A percentile compares a stretch with the other conserved stretches of the same genome.
Evolutionary conservation across 495 filamentous ascomycete genomes (phyloP).

Genomic region (Aspergillus wentii): DNA sequence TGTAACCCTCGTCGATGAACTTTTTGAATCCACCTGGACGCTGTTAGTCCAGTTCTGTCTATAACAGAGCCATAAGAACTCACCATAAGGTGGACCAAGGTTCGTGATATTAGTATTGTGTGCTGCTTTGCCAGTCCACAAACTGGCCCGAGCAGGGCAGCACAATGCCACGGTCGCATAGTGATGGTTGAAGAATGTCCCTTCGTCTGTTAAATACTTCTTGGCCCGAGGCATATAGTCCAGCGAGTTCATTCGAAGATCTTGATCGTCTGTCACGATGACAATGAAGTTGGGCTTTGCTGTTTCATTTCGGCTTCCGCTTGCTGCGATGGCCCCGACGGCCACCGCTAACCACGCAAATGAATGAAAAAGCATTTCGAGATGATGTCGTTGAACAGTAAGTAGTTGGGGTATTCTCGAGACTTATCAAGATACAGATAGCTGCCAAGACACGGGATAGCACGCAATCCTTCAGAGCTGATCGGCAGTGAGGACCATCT

Average conservation of each 20-base stretch:
- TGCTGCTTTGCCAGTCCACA: slow-evolving; percentile 54
- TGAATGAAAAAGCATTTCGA: too few species aligned
- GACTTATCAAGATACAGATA: too few species aligned
- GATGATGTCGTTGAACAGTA: too few species aligned
- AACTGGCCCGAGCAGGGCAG: slow-evolving; percentile 49
- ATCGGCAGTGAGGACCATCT: too few species aligned
- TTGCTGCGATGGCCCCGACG: too few species aligned
- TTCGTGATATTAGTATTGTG: slow-evolving; percentile 68
- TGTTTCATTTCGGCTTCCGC: too few species aligned
- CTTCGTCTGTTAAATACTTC: slow-evolving; percentile 38
- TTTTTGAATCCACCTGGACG: slow-evolving; percentile 62
- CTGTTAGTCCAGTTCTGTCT: too few species aligned
- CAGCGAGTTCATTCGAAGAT: slow-evolving; percentile 48
- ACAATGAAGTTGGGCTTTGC: slow-evolving; percentile 51
- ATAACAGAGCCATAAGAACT: too few species aligned
- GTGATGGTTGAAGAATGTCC: slow-evolving; percentile 44
- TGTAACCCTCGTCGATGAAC: slow-evolving; percentile 51
- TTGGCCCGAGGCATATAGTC: slow-evolving; percentile 45
- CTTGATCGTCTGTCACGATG: slow-evolving; percentile 55
- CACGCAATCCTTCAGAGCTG: too few species aligned
- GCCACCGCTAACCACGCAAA: too few species aligned
- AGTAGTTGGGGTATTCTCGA: too few species aligned
- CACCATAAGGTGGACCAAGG: slow-evolving; percentile 52
- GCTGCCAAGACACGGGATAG: too few species aligned
- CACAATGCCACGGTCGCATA: slow-evolving; percentile 52